phyloP scores from a whole-genome alignment of 345 rosid species.

The Leavenworthia alabamica region DNA sequence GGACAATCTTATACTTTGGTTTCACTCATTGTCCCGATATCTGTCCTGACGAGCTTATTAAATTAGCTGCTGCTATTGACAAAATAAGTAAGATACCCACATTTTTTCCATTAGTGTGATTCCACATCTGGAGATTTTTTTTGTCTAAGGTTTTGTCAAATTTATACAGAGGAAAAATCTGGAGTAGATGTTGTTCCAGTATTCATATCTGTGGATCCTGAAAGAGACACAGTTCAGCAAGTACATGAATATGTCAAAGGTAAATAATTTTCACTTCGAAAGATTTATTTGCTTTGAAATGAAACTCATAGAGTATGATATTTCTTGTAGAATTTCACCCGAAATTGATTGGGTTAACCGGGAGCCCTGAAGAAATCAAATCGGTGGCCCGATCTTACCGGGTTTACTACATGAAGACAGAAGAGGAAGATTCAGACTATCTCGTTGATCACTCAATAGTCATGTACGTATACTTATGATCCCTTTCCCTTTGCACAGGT shows the following conservation, averaged over 20 bases:
- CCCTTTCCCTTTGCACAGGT: not conserved
- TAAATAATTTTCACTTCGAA: slow-evolving; percentile 22
- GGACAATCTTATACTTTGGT: slow-evolving; percentile 89
- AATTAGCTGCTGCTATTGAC: slow-evolving; percentile 76
- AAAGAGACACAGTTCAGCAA: slow-evolving; percentile 91
- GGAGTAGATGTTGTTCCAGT: slow-evolving; percentile 72
- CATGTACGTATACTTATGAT: slow-evolving; percentile 47
- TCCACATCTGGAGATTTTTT: not conserved
- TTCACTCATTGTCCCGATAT: slow-evolving; percentile 99
- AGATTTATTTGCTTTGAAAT: not conserved
- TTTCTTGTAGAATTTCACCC: slow-evolving; percentile 73
- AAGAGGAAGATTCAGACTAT: slow-evolving; percentile 94
- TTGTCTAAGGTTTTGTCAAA: not conserved
- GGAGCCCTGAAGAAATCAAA: slow-evolving; percentile 67
- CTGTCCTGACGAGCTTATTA: slow-evolving; percentile 89
- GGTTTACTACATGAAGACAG: slow-evolving; percentile 94
- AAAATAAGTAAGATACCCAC: slow-evolving; percentile 67
- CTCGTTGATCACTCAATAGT: slow-evolving; percentile 98
- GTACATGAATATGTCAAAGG: slow-evolving; percentile 91
- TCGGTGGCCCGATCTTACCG: slow-evolving; percentile 85
- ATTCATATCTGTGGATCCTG: slow-evolving; percentile 94
- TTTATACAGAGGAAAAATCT: slow-evolving; percentile 55
- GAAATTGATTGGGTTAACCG: slow-evolving; percentile 76
- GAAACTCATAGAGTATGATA: slow-evolving; percentile 1
- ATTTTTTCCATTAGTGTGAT: not conserved